phyloP scores from a whole-genome alignment of 1,284 basidiomycete genomes.

The Fomes fomentarius region DNA sequence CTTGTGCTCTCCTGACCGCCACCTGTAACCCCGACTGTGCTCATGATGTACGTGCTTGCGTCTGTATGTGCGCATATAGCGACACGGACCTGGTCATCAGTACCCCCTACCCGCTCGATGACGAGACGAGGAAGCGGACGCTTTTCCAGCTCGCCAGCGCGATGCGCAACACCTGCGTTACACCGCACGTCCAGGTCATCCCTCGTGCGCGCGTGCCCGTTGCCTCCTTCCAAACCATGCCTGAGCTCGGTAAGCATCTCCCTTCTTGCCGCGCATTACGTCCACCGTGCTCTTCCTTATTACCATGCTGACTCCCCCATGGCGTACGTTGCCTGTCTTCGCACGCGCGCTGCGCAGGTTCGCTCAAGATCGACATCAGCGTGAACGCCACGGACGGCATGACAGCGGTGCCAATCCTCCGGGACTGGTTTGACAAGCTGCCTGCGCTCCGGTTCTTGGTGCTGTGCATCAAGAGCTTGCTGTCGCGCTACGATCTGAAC shows the following conservation, averaged over 20 bases:
- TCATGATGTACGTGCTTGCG: not conserved
- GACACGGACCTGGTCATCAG: constrained; percentile 41
- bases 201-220: constrained; percentile 60
- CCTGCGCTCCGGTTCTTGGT: constrained; percentile 70
- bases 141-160: constrained; percentile 33
- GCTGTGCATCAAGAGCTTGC: constrained; percentile 72
- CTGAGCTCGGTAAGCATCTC: constrained; percentile 38
- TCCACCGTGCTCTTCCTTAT: not conserved
- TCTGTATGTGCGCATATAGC: constrained; percentile 22
- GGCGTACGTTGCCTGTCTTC: too few relatives aligned
- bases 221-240: constrained; percentile 56
- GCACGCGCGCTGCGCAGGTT: constrained; percentile 41
- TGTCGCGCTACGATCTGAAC: constrained; percentile 68
- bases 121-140: constrained; percentile 24
- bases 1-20: not conserved
- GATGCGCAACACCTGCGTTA: constrained; percentile 33
- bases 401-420: constrained; percentile 60
- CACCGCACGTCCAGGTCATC: constrained; percentile 50
- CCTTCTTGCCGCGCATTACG: not conserved
- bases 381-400: constrained; percentile 71
- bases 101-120: constrained; percentile 23
- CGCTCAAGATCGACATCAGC: constrained; percentile 68
- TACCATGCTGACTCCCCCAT: not conserved
- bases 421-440: constrained; percentile 56
- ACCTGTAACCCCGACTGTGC: too few relatives aligned